A percentile compares a stretch with the other conserved stretches of the same genome.
These are phyloP conservation scores for Alternaria ethzedia DNA, from an alignment of 2,329 filamentous ascomycete genomes.

Conservation along the genomic window DNA sequence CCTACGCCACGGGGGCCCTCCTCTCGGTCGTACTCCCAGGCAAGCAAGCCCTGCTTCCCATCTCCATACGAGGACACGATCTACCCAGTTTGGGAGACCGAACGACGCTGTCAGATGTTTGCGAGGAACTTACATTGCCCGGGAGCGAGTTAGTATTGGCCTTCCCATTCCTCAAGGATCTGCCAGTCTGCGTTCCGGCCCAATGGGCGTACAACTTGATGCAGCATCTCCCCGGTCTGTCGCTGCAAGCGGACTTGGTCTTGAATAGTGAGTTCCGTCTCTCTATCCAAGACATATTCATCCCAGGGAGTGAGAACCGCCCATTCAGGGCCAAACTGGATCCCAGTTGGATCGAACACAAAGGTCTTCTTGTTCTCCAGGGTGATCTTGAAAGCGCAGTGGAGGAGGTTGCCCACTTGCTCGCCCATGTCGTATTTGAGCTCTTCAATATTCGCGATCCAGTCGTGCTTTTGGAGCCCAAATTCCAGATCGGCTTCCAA, in stretches of 20 bases:
- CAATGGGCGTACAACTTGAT: background rate
- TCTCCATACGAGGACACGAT: background rate
- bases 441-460: background rate
- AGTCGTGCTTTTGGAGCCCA: background rate
- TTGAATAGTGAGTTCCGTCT: background rate
- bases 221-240: background rate
- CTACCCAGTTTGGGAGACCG: background rate
- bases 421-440: background rate
- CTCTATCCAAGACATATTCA: background rate
- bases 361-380: background rate
- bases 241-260: background rate
- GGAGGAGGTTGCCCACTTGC: background rate
- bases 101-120: background rate
- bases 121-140: background rate
- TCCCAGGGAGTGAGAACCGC: conserved; percentile 4
- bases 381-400: conserved; percentile 9
- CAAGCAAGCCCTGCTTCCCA: background rate
- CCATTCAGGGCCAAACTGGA: conserved; percentile 24
- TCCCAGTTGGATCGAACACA: conserved; percentile 26
- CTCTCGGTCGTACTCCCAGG: conserved; percentile 7
- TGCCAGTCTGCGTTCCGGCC: background rate
- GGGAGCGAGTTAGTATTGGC: background rate
- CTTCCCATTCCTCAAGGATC: background rate
- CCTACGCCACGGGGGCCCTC: conserved; percentile 14
- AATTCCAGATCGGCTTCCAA: background rate